A percentile compares a stretch with the other conserved stretches of the same genome.
phyloP scores from a whole-genome alignment of 192 early-diverging fungal genomes.

The Coemansia sp. region DNA sequence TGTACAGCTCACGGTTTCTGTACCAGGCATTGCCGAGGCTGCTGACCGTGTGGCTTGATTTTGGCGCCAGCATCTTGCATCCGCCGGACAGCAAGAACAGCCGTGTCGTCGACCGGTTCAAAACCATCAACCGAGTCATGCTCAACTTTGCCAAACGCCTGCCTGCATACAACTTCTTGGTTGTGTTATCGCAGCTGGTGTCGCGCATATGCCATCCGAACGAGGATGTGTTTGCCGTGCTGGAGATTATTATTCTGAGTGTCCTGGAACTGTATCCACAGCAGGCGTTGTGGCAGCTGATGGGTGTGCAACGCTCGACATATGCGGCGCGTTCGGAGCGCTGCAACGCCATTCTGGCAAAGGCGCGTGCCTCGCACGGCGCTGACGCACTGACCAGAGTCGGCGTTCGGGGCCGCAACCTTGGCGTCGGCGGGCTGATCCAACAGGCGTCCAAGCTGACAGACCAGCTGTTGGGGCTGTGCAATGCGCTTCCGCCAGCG shows the following conservation, averaged over 20 bases:
- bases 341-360: constrained; percentile 65
- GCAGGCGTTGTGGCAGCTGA: constrained; percentile 86
- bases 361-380: constrained; percentile 43
- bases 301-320: constrained; percentile 71
- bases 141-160: constrained; percentile 57
- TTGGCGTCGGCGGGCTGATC: constrained; percentile 41
- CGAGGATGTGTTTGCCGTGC: constrained; percentile 59
- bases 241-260: constrained; percentile 68
- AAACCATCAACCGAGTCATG: constrained; percentile 56
- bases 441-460: constrained; percentile 65
- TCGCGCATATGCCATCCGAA: constrained; percentile 81
- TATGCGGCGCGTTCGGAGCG: constrained; percentile 61
- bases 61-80: constrained; percentile 51
- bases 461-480: constrained; percentile 75
- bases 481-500: constrained; percentile 62
- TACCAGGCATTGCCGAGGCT: constrained; percentile 83
- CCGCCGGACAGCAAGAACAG: constrained; percentile 41
- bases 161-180: constrained; percentile 72
- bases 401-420: constrained; percentile 8
- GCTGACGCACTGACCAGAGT: constrained; percentile 3
- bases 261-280: constrained; percentile 75
- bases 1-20: constrained; percentile 71
- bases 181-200: constrained; percentile 82
- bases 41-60: constrained; percentile 82
- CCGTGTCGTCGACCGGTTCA: constrained; percentile 50